Conservation (phyloP, 2,329 filamentous ascomycete species). For the Fusarium abutilonis region DNA sequence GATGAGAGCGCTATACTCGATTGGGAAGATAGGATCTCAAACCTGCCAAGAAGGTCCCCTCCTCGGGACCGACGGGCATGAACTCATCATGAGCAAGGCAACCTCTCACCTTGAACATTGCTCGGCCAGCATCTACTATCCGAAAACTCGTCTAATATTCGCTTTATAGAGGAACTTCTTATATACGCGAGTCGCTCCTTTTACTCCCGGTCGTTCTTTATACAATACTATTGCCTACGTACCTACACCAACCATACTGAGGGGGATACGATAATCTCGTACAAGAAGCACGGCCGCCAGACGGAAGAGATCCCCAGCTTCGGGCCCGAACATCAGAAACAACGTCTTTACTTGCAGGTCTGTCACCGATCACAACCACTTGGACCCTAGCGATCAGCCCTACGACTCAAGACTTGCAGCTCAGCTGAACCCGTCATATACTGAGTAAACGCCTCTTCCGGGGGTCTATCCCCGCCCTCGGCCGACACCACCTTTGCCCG, state of each 20-base stretch:
- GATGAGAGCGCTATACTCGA: conserved; percentile 31
- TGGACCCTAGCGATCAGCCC: conserved; percentile 18
- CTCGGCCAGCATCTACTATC: conserved; percentile 20
- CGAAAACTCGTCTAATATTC: conserved; percentile 4
- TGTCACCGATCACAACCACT: conserved; percentile 22
- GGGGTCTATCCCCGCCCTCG: not conserved
- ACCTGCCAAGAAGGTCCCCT: conserved; percentile 16
- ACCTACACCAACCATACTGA: too few relatives aligned
- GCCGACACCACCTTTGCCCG: conserved; percentile 7
- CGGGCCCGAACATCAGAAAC: conserved; percentile 35
- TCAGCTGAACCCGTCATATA: conserved; percentile 14
- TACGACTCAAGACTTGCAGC: conserved; percentile 17
- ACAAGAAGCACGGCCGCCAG: conserved; percentile 22
- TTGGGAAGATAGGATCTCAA: conserved; percentile 25
- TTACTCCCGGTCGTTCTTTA: not conserved
- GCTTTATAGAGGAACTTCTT: not conserved
- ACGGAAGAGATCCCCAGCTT: conserved; percentile 11
- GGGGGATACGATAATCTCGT: not conserved
- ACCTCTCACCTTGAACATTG: conserved; percentile 5
- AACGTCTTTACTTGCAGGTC: conserved; percentile 3
- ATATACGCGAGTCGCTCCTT: not conserved
- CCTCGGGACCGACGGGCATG: conserved; percentile 43
- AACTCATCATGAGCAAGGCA: conserved; percentile 14
- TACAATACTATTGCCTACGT: too few relatives aligned
- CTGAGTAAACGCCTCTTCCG: conserved; percentile 16